These are phyloP conservation scores for Cyclocybe cylindracea DNA, from an alignment of 768 basidiomycete genomes.

Conservation along the genomic window DNA sequence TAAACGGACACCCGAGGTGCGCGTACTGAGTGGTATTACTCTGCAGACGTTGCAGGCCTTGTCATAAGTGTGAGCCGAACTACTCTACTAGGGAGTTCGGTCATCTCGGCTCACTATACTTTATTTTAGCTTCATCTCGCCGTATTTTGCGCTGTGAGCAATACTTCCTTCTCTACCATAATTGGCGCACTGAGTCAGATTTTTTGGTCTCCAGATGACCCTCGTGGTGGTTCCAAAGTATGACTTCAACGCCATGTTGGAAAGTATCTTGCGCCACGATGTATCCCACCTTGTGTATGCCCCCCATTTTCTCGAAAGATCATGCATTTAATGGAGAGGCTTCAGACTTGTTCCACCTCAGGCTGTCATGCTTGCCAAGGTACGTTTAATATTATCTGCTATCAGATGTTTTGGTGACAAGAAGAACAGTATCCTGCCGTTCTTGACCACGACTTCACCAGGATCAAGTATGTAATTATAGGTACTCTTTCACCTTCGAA, in stretches of 20 bases:
- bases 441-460: slow-evolving; percentile 40
- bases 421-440: slow-evolving; percentile 41
- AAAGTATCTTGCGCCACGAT: slow-evolving; percentile 44
- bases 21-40: not conserved
- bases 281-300: slow-evolving; percentile 50
- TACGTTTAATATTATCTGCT: slow-evolving; percentile 20
- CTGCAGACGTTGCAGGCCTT: slow-evolving; percentile 42
- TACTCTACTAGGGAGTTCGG: not conserved
- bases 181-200: not conserved
- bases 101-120: slow-evolving; percentile 12
- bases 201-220: slow-evolving; percentile 40
- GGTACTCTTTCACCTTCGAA: slow-evolving; percentile 29
- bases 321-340: not conserved
- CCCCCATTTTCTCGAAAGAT: not conserved
- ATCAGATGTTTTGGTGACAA: too few species aligned
- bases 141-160: slow-evolving; percentile 51
- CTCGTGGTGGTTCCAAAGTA: slow-evolving; percentile 49
- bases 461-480: slow-evolving; percentile 41
- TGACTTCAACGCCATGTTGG: slow-evolving; percentile 43
- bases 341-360: slow-evolving; percentile 49
- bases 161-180: not conserved
- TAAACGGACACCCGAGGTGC: not conserved
- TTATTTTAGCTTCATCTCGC: slow-evolving; percentile 50
- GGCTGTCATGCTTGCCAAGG: slow-evolving; percentile 52
- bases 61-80: slow-evolving; percentile 47